phyloP scores from a whole-genome alignment of 306 rosid genomes.

The Boehmeria nivea region DNA sequence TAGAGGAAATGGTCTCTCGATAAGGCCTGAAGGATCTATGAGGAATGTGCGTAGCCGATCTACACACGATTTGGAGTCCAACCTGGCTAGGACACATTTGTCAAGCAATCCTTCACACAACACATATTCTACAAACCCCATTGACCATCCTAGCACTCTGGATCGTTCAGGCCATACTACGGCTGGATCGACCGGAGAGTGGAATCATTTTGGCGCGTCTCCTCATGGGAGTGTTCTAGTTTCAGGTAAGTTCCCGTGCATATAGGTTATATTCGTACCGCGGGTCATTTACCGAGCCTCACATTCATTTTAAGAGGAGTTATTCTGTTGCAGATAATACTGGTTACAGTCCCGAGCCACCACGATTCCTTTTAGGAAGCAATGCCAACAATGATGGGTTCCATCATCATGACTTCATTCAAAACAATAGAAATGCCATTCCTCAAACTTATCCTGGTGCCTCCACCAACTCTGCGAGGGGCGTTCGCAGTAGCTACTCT shows the following conservation, averaged over 20 bases:
- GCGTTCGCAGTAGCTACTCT: constrained; percentile 55
- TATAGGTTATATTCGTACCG: too few relatives aligned
- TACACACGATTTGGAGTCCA: constrained; percentile 64
- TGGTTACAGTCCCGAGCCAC: constrained; percentile 50
- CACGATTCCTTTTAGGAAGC: constrained; percentile 51
- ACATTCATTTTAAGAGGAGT: constrained; percentile 15
- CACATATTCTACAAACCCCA: constrained; percentile 35
- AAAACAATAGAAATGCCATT: constrained; percentile 38
- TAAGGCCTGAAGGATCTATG: constrained; percentile 61
- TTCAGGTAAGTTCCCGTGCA: constrained; percentile 38
- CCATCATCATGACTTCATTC: constrained; percentile 53
- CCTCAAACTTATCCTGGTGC: constrained; percentile 53
- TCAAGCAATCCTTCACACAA: constrained; percentile 42
- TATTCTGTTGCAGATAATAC: constrained; percentile 41
- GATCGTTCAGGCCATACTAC: constrained; percentile 51
- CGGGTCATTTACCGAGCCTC: constrained; percentile 2
- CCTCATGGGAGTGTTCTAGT: constrained; percentile 43
- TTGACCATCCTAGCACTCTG: constrained; percentile 42
- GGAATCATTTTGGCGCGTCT: constrained; percentile 59
- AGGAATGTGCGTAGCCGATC: constrained; percentile 85
- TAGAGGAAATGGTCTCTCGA: constrained; percentile 60
- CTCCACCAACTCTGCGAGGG: constrained; percentile 44
- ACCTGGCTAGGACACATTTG: constrained; percentile 52
- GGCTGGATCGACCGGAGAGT: constrained; percentile 44
- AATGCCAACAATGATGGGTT: constrained; percentile 52